Base-by-base conservation (phyloP, 257 asterid genomes). In the Plectranthus barbatus region DNA sequence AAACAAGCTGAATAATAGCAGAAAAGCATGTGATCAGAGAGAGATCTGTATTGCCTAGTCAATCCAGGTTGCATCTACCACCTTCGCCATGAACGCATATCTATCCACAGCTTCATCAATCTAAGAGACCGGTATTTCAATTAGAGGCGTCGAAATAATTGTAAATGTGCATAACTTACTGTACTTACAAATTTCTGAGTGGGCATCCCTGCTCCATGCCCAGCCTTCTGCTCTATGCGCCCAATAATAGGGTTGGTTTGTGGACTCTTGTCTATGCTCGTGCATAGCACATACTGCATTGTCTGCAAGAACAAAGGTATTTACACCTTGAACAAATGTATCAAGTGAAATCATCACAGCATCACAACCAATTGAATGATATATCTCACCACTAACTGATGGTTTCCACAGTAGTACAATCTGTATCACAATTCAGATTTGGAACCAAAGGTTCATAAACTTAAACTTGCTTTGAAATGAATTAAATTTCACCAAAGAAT, bases 191-290 rank as follows among this genome's bases (percentile, higher is more conserved):
- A 56, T 77, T 93, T 90, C 79, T 90, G 91, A 6, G 96, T 90
- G 7, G 99, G 95, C 69, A 75, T 90, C 46, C 99, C 95, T 48
- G 94, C 92, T 61, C 99, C 97, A 57, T 93, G 99, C 24, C 99
- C 99, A 1, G 99, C 99, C 64, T 93, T 87, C 7, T 76, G 79
- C 57, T 90, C 96, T 31, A 93, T 90, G 24, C 97, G 88, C 62
- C 88, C 95, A 13, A 93, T 61, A 33, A 87, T 78, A 13, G 86
- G 96, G 76, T 93, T 93, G 6, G 76, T 81, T 70, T 90, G 97
- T 9, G 79, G 96, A 64, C 90, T 84, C 26, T 58, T 76, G 72
- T 84, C 88, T 66, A 67, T 7, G 66, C 94, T 86, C 14, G 83
- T 76, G 81, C 94, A 92, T 12, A 93, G 81, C 7, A 74, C 77